Evolutionary conservation across 1,139 yeast genomes (phyloP), one percentile per base, ranked within the genome.

Genomic region (Hyphopichia khmerensis): DNA sequence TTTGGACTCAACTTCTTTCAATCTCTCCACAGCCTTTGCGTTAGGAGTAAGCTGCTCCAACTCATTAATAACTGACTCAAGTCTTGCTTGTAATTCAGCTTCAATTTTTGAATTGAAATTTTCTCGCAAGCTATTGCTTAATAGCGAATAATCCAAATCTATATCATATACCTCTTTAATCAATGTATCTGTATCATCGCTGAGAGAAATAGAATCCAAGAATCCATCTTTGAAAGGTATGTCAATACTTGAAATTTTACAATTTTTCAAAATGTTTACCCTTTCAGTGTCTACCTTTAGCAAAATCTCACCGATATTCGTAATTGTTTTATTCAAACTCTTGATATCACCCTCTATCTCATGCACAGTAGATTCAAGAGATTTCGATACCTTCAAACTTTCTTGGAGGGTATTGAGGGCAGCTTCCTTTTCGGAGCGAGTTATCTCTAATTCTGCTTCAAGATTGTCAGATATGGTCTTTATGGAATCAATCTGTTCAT

Each of bases 21-120:
- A 72, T 55, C 96, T 77, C 47, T 87, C 95, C 23, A 78, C 69
- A 0, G 97, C 96, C 51, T 86, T 85, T 23, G 83, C 73, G 59
- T 90, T 90, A 14, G 96, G 96, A 19, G 89, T 82, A 54, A 88
- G 68, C 39, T 67, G 67, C 38, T 80, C 84, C 41, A 91, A 64
- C 32, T 75, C 80, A 27, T 78, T 68, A 13, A 59, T 53, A 1
- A 67, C 59, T 9, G 53, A 54, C 33, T 62, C 64, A 11, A 71
- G 55, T 35, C 55, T 56, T 2, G 60, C 74, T 18, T 57, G 77
- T 4, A 81, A 71, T 38, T 84, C 75, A 1, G 75, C 72, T 44
- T 76, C 77, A 13, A 83, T 68, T 40, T 74, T 60, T 11, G 49
- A 41, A 23, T 49, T 65, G 44, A 51, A 65, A 2, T 56, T 62